Base-by-base conservation (phyloP, 2,329 filamentous ascomycete genomes). In the Nectriaceae sp. region DNA sequence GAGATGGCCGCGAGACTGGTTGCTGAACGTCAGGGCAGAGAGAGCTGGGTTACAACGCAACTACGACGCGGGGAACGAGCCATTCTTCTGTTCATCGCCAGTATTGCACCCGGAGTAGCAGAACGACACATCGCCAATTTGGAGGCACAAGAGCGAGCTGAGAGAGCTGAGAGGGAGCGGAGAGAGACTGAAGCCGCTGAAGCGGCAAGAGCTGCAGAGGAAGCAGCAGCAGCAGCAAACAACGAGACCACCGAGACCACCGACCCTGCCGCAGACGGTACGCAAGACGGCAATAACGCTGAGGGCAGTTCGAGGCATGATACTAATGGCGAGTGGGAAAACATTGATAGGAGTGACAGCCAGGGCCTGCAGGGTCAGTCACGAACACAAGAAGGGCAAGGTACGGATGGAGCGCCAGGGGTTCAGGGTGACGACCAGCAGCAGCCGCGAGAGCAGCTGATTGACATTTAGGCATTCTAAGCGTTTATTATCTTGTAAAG, bases 31-130 rank as follows among this genome's bases (percentile, higher is more conserved):
- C 63, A 58, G 22, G 60, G 54, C 4, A 65, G 59, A 4, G 63
- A 63, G 19, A 59, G 54, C 11, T 72, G 70, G 70, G 35, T 71
- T 21, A 33, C 61, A 11, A 56, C 56, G 8, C 77, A 79, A 47
- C 65, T 79, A 4, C 73, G 82, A 47, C 71, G 80, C 11, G 59
- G 82, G 5, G 83, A 87, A 65, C 76, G 84, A 53, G 79, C 82
- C 16, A 74, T 79, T 0, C 74, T 87, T 15, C 70, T 87, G 20
- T 87, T 87, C 59, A 69, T 87, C 19, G 84, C 84, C 18, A 87
- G 84, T 61, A 77, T 87, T 51, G 81, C 83, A 2, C 84, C 84
- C 1, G 84, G 84, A 10, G 76, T 87, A 20, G 83, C 83, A 1
- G 84, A 87, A 66, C 72, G 82, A 41, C 84, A 87, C 52, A 85